These are phyloP conservation scores for Cercophora scortea DNA, from an alignment of 495 filamentous ascomycete species.

Conservation along the genomic window DNA sequence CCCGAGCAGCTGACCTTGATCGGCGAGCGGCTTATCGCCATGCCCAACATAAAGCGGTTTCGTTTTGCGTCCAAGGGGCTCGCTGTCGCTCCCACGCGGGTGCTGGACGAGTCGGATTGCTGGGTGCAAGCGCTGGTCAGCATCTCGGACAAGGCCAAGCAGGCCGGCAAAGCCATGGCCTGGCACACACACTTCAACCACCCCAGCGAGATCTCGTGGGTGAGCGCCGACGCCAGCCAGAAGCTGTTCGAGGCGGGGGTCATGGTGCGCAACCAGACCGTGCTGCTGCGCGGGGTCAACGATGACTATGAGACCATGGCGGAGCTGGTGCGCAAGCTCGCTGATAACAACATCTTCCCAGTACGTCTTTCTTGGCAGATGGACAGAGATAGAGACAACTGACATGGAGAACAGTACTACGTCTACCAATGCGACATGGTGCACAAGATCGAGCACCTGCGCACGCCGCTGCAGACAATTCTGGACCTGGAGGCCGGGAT, in stretches of 20 bases:
- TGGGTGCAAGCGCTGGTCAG: constrained; percentile 45
- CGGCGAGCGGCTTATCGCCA: constrained; percentile 29
- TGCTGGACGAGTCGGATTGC: constrained; percentile 40
- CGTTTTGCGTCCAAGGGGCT: constrained; percentile 52
- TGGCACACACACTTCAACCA: constrained; percentile 59
- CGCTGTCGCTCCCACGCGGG: constrained; percentile 41
- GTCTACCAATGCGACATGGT: constrained; percentile 56
- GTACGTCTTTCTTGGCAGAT: constrained; percentile 21
- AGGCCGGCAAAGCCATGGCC: constrained; percentile 47
- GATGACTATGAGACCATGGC: constrained; percentile 45
- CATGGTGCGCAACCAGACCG: constrained; percentile 43
- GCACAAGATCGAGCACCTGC: constrained; percentile 48
- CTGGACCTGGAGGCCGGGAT: constrained; percentile 45
- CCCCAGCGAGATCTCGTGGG: constrained; percentile 51
- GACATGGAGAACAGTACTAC: constrained; percentile 37
- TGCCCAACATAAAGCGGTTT: constrained; percentile 41
- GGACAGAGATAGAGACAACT: neutral
- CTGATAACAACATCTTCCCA: constrained; percentile 47
- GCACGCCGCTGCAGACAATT: constrained; percentile 49
- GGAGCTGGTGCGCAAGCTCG: constrained; percentile 40
- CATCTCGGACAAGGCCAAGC: constrained; percentile 36
- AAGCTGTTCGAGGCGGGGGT: constrained; percentile 42
- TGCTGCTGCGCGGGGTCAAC: constrained; percentile 49
- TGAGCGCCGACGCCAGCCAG: constrained; percentile 42
- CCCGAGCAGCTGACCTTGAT: constrained; percentile 27